Percentiles rank a stretch among this genome's conserved stretches.
These are phyloP conservation scores for Neofusicoccum sp. DNA, from an alignment of 2,329 filamentous ascomycete species.

Conservation along the genomic window DNA sequence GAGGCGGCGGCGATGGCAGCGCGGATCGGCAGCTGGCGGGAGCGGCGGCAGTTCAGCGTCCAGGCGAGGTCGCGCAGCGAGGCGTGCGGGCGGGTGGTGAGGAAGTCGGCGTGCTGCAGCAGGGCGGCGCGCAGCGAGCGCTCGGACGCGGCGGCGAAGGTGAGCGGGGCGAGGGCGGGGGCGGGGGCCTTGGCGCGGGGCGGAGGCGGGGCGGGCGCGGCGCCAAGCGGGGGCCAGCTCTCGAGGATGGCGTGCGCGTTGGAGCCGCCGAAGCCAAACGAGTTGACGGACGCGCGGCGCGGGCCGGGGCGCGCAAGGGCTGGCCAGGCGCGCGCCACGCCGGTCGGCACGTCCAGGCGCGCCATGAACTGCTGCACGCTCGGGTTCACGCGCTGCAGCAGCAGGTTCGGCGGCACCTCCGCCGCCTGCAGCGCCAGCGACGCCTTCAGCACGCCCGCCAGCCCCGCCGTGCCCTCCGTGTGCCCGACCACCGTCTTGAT, in stretches of 20 bases:
- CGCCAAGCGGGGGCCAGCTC: background rate
- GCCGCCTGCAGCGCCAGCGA: constrained; percentile 37
- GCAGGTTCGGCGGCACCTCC: constrained; percentile 35
- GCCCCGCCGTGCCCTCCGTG: constrained; percentile 40
- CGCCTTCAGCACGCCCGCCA: constrained; percentile 39
- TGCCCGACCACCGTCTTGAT: constrained; percentile 45
- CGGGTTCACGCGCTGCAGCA: constrained; percentile 33
- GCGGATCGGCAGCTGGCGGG: too few species aligned
- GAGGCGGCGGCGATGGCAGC: too few species aligned
- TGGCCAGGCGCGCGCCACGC: background rate
- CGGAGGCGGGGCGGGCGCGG: background rate
- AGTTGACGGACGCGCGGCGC: constrained; percentile 24
- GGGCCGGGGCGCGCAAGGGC: constrained; percentile 19
- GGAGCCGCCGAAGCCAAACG: constrained; percentile 27
- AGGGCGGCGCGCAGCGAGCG: background rate
- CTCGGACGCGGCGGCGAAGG: constrained; percentile 20
- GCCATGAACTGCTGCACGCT: constrained; percentile 24
- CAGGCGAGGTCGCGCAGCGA: constrained; percentile 20
- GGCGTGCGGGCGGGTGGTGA: background rate
- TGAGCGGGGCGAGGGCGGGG: background rate
- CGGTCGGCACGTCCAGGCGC: constrained; percentile 19
- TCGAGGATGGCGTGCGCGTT: constrained; percentile 30
- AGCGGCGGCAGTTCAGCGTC: too few species aligned
- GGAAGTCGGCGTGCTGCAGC: background rate
- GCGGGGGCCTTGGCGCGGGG: background rate